These are phyloP conservation scores for Apiotrichum mycotoxinovorans DNA, from an alignment of 1,284 basidiomycete species.

Conservation along the genomic window DNA sequence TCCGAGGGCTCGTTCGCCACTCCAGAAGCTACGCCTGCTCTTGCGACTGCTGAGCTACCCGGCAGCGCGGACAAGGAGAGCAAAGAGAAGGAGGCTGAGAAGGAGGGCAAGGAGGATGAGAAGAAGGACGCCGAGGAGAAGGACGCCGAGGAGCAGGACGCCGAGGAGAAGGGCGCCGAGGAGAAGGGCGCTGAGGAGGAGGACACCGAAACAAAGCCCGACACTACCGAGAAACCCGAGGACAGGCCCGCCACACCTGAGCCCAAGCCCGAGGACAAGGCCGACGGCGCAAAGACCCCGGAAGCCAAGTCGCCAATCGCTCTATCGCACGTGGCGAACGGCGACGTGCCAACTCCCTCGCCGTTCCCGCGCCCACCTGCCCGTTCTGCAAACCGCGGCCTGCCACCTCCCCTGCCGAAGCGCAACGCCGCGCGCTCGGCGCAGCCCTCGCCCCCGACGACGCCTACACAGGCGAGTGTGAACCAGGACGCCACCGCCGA, in stretches of 20 bases:
- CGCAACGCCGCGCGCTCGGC: neutral
- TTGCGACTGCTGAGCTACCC: neutral
- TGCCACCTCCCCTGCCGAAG: slow-evolving; percentile 3
- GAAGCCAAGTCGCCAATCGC: neutral
- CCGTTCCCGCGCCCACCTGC: slow-evolving; percentile 5
- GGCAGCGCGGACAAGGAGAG: neutral
- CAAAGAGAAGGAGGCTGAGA: slow-evolving; percentile 8
- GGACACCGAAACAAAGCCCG: slow-evolving; percentile 9
- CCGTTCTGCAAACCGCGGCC: slow-evolving; percentile 10
- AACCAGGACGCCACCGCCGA: slow-evolving; percentile 4
- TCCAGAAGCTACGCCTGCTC: neutral
- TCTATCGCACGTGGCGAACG: neutral
- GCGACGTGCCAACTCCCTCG: neutral
- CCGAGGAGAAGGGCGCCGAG: neutral
- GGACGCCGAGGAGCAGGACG: slow-evolving; percentile 9
- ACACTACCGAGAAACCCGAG: too few species aligned
- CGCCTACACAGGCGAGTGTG: slow-evolving; percentile 4
- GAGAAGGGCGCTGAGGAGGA: neutral
- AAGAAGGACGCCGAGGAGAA: neutral
- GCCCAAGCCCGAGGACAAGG: neutral
- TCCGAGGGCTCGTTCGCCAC: neutral
- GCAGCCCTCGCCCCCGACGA: neutral
- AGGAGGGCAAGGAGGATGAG: neutral
- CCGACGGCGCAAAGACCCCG: neutral
- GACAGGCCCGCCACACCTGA: slow-evolving; percentile 4